Conservation (phyloP, 768 basidiomycete genomes). For the Tulasnella sp. region DNA sequence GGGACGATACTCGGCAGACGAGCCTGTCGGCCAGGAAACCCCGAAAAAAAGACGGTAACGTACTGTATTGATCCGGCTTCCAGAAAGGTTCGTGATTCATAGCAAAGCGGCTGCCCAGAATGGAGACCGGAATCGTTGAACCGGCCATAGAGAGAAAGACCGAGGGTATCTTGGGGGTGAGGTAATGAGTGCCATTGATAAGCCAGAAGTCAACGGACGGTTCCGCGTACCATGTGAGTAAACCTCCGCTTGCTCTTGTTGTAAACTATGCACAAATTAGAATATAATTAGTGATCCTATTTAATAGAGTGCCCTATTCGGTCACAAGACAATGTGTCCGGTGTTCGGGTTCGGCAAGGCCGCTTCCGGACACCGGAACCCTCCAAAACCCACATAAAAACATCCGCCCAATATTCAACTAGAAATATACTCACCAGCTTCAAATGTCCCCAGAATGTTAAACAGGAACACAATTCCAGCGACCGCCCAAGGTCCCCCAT, state of each 20-base stretch:
- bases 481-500: conserved; percentile 70
- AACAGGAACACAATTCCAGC: conserved; percentile 67
- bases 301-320: background rate
- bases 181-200: too few species aligned
- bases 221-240: conserved; percentile 59
- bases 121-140: conserved; percentile 76
- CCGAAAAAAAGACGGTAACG: too few species aligned
- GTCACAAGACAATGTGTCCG: too few species aligned
- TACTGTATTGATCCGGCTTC: conserved; percentile 36
- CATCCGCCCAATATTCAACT: background rate
- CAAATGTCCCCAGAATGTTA: conserved; percentile 72
- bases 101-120: conserved; percentile 69
- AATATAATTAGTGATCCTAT: background rate
- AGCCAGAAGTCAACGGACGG: background rate
- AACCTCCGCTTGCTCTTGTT: conserved; percentile 76
- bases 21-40: too few species aligned
- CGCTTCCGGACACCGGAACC: too few species aligned
- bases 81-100: conserved; percentile 79
- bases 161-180: conserved; percentile 69
- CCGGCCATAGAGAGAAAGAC: conserved; percentile 65
- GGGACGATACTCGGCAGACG: too few species aligned
- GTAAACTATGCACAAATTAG: conserved; percentile 52
- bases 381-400: too few species aligned
- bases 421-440: conserved; percentile 68
- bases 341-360: too few species aligned